Conservation (phyloP, 129 eudicot genomes). For the Pseudognaphalium luteoalbum region DNA sequence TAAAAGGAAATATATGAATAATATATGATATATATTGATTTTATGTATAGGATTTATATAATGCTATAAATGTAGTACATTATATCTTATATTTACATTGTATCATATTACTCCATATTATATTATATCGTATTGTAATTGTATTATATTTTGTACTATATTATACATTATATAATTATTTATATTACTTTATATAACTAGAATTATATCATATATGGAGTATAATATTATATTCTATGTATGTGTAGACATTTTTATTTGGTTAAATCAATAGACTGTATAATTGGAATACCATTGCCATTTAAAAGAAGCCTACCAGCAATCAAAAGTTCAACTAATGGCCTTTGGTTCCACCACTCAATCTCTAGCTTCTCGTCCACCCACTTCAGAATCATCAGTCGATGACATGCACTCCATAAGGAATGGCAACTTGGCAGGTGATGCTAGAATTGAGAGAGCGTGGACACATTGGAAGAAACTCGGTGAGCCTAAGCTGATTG, state of each 20-base stretch:
- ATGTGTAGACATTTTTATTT: not conserved
- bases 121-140: too few species aligned
- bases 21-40: too few species aligned
- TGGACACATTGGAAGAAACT: conserved; percentile 12
- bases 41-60: too few species aligned
- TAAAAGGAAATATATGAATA: too few species aligned
- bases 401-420: not conserved
- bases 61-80: too few species aligned
- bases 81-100: too few species aligned
- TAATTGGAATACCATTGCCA: not conserved
- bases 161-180: too few species aligned
- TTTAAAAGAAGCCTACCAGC: not conserved
- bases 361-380: conserved; percentile 6
- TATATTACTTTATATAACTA: not conserved
- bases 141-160: too few species aligned
- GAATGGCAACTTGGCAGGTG: not conserved
- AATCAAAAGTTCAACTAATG: not conserved
- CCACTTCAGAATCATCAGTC: not conserved
- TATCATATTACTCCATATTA: too few species aligned
- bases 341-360: conserved; percentile 6
- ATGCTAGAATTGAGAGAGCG: conserved; percentile 6
- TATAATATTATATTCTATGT: not conserved
- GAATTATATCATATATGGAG: not conserved
- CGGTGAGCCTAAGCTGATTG: conserved; percentile 16
- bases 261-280: not conserved